Evolutionary conservation across 805 yeast species (phyloP).

Genomic region (Teunomyces aglyptinius): DNA sequence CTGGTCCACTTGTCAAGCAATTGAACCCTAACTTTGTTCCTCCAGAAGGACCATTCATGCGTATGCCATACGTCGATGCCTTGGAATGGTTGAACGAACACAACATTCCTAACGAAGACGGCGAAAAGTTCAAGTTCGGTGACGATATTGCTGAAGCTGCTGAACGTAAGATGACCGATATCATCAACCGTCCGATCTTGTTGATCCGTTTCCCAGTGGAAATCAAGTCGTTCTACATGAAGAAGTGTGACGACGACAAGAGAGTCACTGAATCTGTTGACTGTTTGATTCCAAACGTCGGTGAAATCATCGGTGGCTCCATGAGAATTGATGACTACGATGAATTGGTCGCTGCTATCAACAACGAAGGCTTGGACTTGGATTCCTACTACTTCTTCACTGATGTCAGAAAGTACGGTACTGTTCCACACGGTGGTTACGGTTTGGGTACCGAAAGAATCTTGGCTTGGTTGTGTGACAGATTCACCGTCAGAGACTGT

Average conservation of each 20-base stretch:
- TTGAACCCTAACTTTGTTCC: conserved; percentile 88
- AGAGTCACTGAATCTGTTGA: conserved; percentile 98
- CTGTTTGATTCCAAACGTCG: conserved; percentile 98
- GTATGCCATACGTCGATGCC: conserved; percentile 90
- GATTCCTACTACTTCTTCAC: conserved; percentile 92
- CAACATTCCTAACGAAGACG: conserved; percentile 92
- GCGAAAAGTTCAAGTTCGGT: conserved; percentile 89
- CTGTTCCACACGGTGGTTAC: conserved; percentile 98
- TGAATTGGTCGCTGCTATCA: conserved; percentile 85
- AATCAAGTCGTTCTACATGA: conserved; percentile 98
- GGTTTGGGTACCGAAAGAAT: conserved; percentile 98
- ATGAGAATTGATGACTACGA: conserved; percentile 88
- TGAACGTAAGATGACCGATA: conserved; percentile 97
- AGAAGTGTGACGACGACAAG: conserved; percentile 82
- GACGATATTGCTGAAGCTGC: conserved; percentile 99
- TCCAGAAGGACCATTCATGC: conserved; percentile 82
- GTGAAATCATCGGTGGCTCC: conserved; percentile 98
- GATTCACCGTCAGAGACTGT: conserved; percentile 98
- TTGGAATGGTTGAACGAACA: conserved; percentile 96
- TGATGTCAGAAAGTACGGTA: conserved; percentile 95
- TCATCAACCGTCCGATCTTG: conserved; percentile 87
- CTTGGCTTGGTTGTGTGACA: conserved; percentile 95
- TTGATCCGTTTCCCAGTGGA: conserved; percentile 94
- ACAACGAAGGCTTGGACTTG: conserved; percentile 85
- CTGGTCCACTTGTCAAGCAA: conserved; percentile 86